Conservation (phyloP, 495 filamentous ascomycete genomes). For the Pseudevernia furfuracea region DNA sequence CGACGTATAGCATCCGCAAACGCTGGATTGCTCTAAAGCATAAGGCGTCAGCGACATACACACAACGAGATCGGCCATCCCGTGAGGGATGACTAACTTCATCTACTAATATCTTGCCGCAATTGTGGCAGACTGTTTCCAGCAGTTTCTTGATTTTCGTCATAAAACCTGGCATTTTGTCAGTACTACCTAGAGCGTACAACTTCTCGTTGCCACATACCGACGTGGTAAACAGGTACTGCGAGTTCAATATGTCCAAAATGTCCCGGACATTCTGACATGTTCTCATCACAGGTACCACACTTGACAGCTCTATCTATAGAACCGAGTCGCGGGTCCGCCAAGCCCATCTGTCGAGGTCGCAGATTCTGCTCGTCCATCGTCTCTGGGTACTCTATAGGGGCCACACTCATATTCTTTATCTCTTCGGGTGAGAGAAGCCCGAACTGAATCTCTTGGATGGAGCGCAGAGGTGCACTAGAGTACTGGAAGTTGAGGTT, state of each 20-base stretch:
- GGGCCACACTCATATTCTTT: slow-evolving; percentile 90
- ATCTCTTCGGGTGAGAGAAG: slow-evolving; percentile 94
- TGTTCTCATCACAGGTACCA: slow-evolving; percentile 87
- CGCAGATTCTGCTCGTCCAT: slow-evolving; percentile 91
- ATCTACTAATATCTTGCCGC: slow-evolving; percentile 88
- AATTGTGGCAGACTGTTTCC: slow-evolving; percentile 97
- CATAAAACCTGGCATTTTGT: slow-evolving; percentile 63
- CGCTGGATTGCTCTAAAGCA: slow-evolving; percentile 65
- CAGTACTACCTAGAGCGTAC: slow-evolving; percentile 23
- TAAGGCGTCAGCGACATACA: slow-evolving; percentile 56
- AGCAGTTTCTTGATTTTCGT: slow-evolving; percentile 96
- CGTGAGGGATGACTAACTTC: slow-evolving; percentile 72
- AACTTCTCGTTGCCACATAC: slow-evolving; percentile 29
- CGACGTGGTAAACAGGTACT: slow-evolving; percentile 87
- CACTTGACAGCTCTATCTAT: slow-evolving; percentile 92
- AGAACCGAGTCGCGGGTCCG: slow-evolving; percentile 88
- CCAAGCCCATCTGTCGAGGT: slow-evolving; percentile 80
- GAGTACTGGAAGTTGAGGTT: slow-evolving; percentile 88
- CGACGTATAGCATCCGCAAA: slow-evolving; percentile 73
- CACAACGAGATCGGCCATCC: slow-evolving; percentile 45
- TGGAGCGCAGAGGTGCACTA: slow-evolving; percentile 87
- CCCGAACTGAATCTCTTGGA: slow-evolving; percentile 98
- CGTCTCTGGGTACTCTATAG: slow-evolving; percentile 92
- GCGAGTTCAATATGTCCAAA: slow-evolving; percentile 97
- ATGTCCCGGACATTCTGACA: slow-evolving; percentile 92